Percentiles rank a stretch among this genome's conserved stretches.
phyloP scores from a whole-genome alignment of 371 early-diverging fungal species.

The Mortierella sp. region DNA sequence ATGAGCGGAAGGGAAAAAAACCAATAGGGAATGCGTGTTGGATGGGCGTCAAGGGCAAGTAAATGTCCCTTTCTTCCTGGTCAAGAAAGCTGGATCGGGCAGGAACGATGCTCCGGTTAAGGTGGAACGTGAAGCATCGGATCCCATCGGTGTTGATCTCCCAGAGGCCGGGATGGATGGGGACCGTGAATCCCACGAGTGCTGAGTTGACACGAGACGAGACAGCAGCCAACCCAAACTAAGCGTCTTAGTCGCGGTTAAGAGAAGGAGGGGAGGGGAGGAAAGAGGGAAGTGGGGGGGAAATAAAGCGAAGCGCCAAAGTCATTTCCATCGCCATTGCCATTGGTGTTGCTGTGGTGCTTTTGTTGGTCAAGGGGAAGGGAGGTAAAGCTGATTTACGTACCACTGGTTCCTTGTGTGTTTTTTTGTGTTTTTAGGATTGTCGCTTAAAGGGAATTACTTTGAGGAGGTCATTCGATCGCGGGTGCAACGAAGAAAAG shows the following conservation, averaged over 20 bases:
- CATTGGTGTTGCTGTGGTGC: background rate
- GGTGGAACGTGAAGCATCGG: conserved; percentile 5
- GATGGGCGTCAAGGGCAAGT: background rate
- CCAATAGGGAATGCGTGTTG: background rate
- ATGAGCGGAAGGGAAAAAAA: background rate
- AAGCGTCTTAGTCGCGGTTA: background rate
- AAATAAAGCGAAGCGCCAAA: background rate
- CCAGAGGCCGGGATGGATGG: background rate
- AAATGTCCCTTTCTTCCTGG: background rate
- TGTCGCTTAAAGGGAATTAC: conserved; percentile 1
- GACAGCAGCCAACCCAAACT: background rate
- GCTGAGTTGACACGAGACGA: conserved; percentile 9
- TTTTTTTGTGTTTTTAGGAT: background rate
- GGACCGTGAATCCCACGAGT: background rate
- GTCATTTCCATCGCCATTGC: background rate
- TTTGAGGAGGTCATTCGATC: conserved; percentile 3
- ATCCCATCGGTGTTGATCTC: background rate
- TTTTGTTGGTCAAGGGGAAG: background rate
- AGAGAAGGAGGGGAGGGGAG: background rate
- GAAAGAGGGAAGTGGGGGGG: background rate
- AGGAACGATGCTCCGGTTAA: conserved; percentile 2
- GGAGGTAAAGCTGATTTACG: background rate
- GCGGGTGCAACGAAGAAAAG: background rate
- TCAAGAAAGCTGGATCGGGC: background rate
- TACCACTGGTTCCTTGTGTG: conserved; percentile 8